Evolutionary conservation across 2,329 filamentous ascomycete genomes (phyloP).

Genomic region (Rhexocercosporidium sp.): DNA sequence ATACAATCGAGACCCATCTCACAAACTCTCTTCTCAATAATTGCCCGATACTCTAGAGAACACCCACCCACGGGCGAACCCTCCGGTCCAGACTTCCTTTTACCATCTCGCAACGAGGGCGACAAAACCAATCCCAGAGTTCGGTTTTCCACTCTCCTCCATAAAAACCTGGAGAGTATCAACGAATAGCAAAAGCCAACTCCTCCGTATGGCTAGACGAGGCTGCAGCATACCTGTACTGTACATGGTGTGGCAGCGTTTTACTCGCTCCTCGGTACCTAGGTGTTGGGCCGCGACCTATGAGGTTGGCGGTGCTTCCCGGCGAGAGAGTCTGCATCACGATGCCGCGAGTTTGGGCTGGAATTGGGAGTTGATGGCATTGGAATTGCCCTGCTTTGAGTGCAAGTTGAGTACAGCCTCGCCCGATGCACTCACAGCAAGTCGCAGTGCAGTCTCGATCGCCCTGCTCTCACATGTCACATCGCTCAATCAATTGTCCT

Average conservation of each 20-base stretch:
- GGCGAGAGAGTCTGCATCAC: neutral
- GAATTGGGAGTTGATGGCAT: neutral
- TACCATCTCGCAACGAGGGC: neutral
- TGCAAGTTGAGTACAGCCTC: neutral
- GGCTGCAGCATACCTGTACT: constrained; percentile 19
- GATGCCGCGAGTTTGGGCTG: neutral
- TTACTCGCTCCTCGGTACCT: constrained; percentile 25
- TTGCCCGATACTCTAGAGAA: neutral
- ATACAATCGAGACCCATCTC: neutral
- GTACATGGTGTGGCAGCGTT: constrained; percentile 14
- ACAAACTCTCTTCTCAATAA: too few relatives aligned
- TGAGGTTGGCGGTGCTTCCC: neutral
- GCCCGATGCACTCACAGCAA: neutral
- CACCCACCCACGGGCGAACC: constrained; percentile 6
- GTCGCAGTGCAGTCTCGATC: neutral
- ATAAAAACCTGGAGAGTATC: neutral
- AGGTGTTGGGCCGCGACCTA: constrained; percentile 24
- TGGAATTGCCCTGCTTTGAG: neutral
- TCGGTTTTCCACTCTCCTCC: neutral
- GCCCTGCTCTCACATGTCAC: constrained; percentile 10
- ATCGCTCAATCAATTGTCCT: neutral
- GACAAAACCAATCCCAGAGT: neutral
- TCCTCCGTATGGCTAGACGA: constrained; percentile 19
- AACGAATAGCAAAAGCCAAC: constrained; percentile 8
- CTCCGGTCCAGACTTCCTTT: neutral